Percentiles rank a stretch among this genome's conserved stretches.
Conservation (phyloP, 2,329 filamentous ascomycete species). For the Alternaria conjuncta region DNA sequence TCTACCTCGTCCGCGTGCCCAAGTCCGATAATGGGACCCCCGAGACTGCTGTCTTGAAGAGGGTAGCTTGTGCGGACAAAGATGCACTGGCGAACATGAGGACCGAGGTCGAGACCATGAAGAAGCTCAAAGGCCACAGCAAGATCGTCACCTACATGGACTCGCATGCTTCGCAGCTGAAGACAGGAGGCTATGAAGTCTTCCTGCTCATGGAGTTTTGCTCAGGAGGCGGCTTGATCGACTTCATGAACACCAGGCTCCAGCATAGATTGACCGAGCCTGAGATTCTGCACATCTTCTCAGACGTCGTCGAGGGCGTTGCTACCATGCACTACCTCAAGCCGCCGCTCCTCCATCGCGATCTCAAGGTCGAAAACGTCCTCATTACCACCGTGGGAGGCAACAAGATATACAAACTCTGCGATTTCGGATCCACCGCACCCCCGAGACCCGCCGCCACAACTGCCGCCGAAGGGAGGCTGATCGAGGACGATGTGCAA, state of each 20-base stretch:
- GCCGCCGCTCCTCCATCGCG: constrained; percentile 87
- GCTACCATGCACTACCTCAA: constrained; percentile 99
- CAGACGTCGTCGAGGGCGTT: constrained; percentile 92
- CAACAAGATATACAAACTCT: constrained; percentile 88
- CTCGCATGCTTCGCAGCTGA: constrained; percentile 93
- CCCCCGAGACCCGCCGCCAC: constrained; percentile 82
- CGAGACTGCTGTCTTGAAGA: constrained; percentile 85
- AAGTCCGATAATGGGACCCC: constrained; percentile 74
- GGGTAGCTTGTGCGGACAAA: constrained; percentile 96
- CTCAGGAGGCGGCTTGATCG: constrained; percentile 91
- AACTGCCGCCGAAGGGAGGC: constrained; percentile 83
- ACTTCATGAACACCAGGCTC: constrained; percentile 98
- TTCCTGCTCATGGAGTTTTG: constrained; percentile 99
- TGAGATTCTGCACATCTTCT: constrained; percentile 96
- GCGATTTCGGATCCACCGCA: constrained; percentile 95
- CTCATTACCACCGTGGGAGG: constrained; percentile 75
- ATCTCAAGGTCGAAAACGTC: constrained; percentile 98
- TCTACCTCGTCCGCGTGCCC: constrained; percentile 91
- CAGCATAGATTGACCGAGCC: constrained; percentile 97
- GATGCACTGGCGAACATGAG: constrained; percentile 94
- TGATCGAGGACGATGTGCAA: constrained; percentile 97
- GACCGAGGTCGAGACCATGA: constrained; percentile 99
- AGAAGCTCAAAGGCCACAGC: constrained; percentile 94
- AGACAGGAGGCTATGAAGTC: constrained; percentile 93
- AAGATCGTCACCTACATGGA: constrained; percentile 98